These are phyloP conservation scores for Graphilbum ipis-grandicollis DNA, from an alignment of 2,329 filamentous ascomycete species.

Conservation along the genomic window DNA sequence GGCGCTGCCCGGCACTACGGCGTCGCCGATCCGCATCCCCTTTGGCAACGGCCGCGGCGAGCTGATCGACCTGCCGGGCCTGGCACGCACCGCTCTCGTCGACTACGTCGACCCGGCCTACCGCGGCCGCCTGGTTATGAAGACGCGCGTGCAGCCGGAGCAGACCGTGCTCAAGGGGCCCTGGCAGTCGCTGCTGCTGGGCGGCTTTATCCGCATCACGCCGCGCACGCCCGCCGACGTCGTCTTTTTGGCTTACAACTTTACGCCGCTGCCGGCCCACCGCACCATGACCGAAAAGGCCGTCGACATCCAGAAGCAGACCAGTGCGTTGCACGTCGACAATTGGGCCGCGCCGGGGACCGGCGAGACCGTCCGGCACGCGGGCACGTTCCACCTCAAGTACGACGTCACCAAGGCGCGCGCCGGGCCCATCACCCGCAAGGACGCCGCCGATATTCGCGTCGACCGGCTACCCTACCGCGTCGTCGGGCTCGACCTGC, in stretches of 20 bases:
- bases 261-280: constrained; percentile 64
- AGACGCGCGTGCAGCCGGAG: constrained; percentile 51
- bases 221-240: constrained; percentile 42
- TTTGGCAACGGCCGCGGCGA: constrained; percentile 79
- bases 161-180: constrained; percentile 52
- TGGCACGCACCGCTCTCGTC: constrained; percentile 58
- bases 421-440: constrained; percentile 53
- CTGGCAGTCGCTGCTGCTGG: constrained; percentile 66
- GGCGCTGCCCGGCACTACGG: constrained; percentile 78
- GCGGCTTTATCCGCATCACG: constrained; percentile 76
- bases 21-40: constrained; percentile 81
- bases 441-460: constrained; percentile 42
- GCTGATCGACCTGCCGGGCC: constrained; percentile 78
- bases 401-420: constrained; percentile 73
- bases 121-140: constrained; percentile 60
- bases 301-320: constrained; percentile 49
- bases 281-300: constrained; percentile 69
- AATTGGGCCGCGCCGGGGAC: constrained; percentile 45
- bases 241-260: constrained; percentile 67
- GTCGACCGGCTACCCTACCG: constrained; percentile 60
- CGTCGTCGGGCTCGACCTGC: constrained; percentile 64
- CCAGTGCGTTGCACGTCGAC: constrained; percentile 38
- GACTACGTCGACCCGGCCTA: constrained; percentile 50
- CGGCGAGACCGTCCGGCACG: constrained; percentile 43
- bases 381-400: constrained; percentile 57